Evolutionary conservation across 495 filamentous ascomycete genomes (phyloP), one percentile per base, ranked within the genome.

Genomic region (Aspergillus incahuasiensis): DNA sequence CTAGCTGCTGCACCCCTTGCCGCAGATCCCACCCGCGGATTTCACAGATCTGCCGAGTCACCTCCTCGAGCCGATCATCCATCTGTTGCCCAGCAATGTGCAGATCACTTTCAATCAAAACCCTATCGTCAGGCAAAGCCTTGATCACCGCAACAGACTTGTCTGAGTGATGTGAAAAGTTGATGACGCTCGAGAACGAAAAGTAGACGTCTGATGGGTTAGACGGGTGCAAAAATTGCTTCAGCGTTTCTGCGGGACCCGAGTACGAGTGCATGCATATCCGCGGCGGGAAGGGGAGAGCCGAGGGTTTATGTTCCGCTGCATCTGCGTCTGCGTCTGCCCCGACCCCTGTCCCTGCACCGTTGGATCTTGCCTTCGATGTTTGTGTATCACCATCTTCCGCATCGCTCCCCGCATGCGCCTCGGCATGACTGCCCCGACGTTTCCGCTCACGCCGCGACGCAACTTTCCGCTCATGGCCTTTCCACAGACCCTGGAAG

Each of bases 201-300:
- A 94, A 92, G 65, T 83, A 98, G 8, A 97, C 77, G 34, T 85
- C 78, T 3, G 84, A 84, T 0, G 95, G 92, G 19, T 94, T 82
- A 0, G 83, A 79, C 2, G 82, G 84, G 59, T 87, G 74, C 56
- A 91, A 69, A 58, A 95, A 97, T 66, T 92, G 90, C 44, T 79
- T 87, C 25, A 96, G 63, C 22, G 82, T 79, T 38, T 94, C 85
- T 19, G 81, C 70, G n/a, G 88, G 80, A 0, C 91, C 95, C 30
- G 89, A 91, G 66, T 89, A 98, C 0, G 91, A 96, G 70, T 98
- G 94, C 61, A 98, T 79, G 64, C 94, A 98, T 61, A 97, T 86
- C 30, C 92, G 82, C 1, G 92, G 91, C 8, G 94, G 94, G 64
- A 88, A 98, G 0, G 87, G 87, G 42, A 79, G 75, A 39, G 77